Evolutionary conservation across 2,329 filamentous ascomycete species (phyloP).

Genomic region (Geosmithia morbida): DNA sequence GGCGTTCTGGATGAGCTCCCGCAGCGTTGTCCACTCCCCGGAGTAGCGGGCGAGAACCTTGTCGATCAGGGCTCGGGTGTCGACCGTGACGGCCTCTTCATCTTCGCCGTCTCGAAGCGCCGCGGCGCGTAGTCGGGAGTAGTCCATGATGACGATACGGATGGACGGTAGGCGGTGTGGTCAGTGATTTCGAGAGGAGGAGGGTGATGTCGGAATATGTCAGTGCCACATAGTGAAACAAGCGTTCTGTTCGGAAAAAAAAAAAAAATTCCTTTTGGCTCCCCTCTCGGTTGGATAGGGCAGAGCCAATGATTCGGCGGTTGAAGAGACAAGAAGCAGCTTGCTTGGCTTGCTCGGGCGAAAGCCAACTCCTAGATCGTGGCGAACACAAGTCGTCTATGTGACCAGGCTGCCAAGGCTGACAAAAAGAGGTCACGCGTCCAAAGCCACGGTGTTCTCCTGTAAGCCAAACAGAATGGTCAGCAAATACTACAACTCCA

Average conservation of each 20-base stretch:
- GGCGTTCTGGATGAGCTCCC: slow-evolving; percentile 97
- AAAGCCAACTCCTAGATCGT: background rate
- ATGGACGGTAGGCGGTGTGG: background rate
- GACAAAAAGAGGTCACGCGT: background rate
- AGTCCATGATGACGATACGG: slow-evolving; percentile 41
- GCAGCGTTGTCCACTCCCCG: slow-evolving; percentile 79
- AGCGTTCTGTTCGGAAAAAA: background rate
- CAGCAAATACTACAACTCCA: no score
- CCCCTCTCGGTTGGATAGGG: no score
- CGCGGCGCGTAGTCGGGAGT: slow-evolving; percentile 66
- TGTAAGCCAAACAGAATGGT: background rate
- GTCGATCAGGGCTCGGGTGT: slow-evolving; percentile 91
- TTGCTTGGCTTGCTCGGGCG: background rate
- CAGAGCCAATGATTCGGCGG: no score
- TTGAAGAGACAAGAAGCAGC: no score
- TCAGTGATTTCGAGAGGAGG: background rate
- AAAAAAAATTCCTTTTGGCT: no score
- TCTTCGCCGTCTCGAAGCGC: slow-evolving; percentile 77
- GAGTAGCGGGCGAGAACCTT: slow-evolving; percentile 95
- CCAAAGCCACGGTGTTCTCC: background rate
- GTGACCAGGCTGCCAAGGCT: background rate
- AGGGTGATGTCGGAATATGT: background rate
- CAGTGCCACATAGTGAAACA: background rate
- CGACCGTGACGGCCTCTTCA: slow-evolving; percentile 95
- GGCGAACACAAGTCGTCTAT: no score